Evolutionary conservation across 2,329 filamentous ascomycete genomes (phyloP), one percentile per base, ranked within the genome.

Genomic region (Harringtonia aguacate): DNA sequence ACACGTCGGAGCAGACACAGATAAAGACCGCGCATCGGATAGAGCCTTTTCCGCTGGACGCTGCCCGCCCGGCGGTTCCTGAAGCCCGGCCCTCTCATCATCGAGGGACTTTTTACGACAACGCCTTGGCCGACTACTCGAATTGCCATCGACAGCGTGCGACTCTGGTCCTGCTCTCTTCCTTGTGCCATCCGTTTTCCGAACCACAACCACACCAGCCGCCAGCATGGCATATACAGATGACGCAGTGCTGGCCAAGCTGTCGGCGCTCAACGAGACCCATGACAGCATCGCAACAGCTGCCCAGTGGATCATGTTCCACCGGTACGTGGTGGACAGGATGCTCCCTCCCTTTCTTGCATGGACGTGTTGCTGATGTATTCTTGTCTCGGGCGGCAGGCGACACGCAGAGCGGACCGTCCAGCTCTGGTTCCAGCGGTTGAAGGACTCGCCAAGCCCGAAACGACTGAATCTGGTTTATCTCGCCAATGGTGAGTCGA

Each of bases 271-370:
- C 50, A 95, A 95, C 64, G 94, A 98, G 66, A 94, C 88, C 12
- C 90, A 98, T 62, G 92, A 98, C 61, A 94, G 88, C 65, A 97
- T 98, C 58, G 78, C 94, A 48, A 90, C 86, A 30, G 89, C 94
- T 50, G 88, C 92, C 46, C 90, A 97, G 79, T 98, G 94, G 94
- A 92, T 98, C 49, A 94, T 98, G 84, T 98, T 98, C 62, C 90
- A 98, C 67, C 84, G 88, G 88, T 94, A 79, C 50, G 61, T 52
- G 18, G 4, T 15, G 17, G 14, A 34, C 4, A 12, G 18, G 17
- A 20, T 15, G 15, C n/a, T n/a, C n/a, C n/a, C n/a, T n/a, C n/a
- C n/a, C n/a, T n/a, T n/a, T 8, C 3, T 20, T 27, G 21, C 20
- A 36, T 8, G 5, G 38, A 7, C 8, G 28, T 27, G 4, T 34